Evolutionary conservation across 2,329 filamentous ascomycete genomes (phyloP).

Genomic region (Clonostachys rhizophaga): DNA sequence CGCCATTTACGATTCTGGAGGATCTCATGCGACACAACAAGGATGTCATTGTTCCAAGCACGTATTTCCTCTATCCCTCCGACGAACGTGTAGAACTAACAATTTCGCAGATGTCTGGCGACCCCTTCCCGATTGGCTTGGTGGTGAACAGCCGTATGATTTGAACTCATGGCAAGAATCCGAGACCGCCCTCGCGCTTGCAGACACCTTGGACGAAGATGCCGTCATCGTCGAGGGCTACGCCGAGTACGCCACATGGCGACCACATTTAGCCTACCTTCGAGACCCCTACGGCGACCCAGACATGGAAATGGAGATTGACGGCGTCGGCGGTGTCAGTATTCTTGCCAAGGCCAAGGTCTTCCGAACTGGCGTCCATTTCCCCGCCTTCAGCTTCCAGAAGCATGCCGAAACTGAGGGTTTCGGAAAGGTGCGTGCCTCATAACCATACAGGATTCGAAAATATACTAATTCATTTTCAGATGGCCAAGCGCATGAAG

Average conservation of each 20-base stretch:
- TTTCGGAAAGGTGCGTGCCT: slow-evolving; percentile 79
- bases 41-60: slow-evolving; percentile 85
- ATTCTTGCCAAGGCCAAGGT: slow-evolving; percentile 95
- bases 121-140: slow-evolving; percentile 97
- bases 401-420: slow-evolving; percentile 98
- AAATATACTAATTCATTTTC: slow-evolving; percentile 6
- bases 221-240: slow-evolving; percentile 99
- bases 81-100: slow-evolving; percentile 18
- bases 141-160: slow-evolving; percentile 97
- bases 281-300: slow-evolving; percentile 96
- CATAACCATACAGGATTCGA: not conserved
- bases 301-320: slow-evolving; percentile 99
- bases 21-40: slow-evolving; percentile 99
- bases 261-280: slow-evolving; percentile 92
- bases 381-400: slow-evolving; percentile 97
- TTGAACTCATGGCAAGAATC: slow-evolving; percentile 99
- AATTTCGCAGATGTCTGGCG: slow-evolving; percentile 81
- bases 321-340: slow-evolving; percentile 94
- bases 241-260: slow-evolving; percentile 97
- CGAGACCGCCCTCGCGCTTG: slow-evolving; percentile 88
- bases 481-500: slow-evolving; percentile 97
- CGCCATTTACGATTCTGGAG: slow-evolving; percentile 92
- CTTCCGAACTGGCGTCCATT: slow-evolving; percentile 92
- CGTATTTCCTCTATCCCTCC: not conserved
- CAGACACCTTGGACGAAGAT: slow-evolving; percentile 93